A percentile compares a stretch with the other conserved stretches of the same genome.
phyloP scores from a whole-genome alignment of 768 basidiomycete species.

The Auriscalpium microsporum region DNA sequence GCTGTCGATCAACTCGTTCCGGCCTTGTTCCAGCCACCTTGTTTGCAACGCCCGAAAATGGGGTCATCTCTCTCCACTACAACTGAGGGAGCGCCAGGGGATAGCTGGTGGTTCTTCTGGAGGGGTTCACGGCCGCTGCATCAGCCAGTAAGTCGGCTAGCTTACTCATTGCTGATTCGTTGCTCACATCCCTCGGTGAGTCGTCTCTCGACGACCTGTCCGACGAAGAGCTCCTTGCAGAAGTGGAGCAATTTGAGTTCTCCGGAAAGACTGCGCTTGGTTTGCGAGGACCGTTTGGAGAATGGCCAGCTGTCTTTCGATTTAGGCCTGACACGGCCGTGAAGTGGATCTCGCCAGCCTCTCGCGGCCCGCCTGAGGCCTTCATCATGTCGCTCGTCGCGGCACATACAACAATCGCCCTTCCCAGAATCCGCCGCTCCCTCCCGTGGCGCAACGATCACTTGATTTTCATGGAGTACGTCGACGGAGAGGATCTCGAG shows the following conservation, averaged over 20 bases:
- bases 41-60: no score
- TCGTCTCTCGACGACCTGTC: background rate
- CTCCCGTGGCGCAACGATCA: background rate
- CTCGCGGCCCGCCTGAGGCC: constrained; percentile 4
- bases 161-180: no score
- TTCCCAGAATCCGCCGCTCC: constrained; percentile 19
- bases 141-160: no score
- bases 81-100: no score
- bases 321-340: background rate
- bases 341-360: background rate
- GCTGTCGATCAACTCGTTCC: no score
- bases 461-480: constrained; percentile 9
- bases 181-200: no score
- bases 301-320: background rate
- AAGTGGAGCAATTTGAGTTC: background rate
- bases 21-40: no score
- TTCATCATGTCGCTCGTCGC: constrained; percentile 20
- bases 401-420: constrained; percentile 14
- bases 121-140: no score
- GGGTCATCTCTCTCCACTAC: no score
- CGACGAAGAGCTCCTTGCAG: background rate
- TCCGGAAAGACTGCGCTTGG: background rate
- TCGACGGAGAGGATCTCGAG: constrained; percentile 4
- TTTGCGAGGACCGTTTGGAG: background rate
- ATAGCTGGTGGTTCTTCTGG: no score